Percentiles rank a stretch among this genome's conserved stretches.
Conservation (phyloP, 352 stramenopile species). For the Blastocystis sp. region DNA sequence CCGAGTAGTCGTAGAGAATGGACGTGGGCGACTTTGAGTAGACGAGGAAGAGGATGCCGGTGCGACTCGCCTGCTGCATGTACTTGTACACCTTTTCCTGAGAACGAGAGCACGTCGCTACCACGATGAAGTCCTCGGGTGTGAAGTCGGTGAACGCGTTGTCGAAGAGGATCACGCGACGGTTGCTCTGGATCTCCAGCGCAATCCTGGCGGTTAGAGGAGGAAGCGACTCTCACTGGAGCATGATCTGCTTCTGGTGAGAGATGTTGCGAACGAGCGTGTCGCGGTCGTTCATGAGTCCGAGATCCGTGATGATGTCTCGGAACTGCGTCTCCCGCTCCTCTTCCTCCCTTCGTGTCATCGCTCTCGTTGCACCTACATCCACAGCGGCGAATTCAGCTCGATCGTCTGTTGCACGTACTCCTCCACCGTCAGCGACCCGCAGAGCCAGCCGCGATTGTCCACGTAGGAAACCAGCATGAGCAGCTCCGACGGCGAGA, state of each 20-base stretch:
- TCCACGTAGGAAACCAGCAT: constrained; percentile 26
- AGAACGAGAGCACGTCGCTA: neutral
- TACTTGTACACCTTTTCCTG: neutral
- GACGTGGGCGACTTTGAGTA: neutral
- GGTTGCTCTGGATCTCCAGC: constrained; percentile 31
- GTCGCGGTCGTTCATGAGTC: neutral
- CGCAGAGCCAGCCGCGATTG: neutral
- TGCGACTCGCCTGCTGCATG: neutral
- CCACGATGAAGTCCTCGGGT: neutral
- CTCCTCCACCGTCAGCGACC: neutral
- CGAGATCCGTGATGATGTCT: neutral
- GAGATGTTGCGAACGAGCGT: neutral
- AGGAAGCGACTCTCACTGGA: neutral
- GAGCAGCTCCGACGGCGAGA: constrained; percentile 4
- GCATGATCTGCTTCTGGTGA: constrained; percentile 35
- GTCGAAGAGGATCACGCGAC: constrained; percentile 16
- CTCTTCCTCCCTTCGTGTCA: neutral
- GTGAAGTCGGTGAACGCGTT: constrained; percentile 22
- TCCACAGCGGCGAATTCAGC: constrained; percentile 14
- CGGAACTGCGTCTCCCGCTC: neutral
- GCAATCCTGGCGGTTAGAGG: neutral
- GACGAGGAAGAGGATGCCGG: constrained; percentile 24
- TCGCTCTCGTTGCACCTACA: neutral
- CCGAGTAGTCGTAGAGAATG: neutral
- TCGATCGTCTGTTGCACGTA: neutral